A percentile compares a stretch with the other conserved stretches of the same genome.
phyloP scores from a whole-genome alignment of 2,329 filamentous ascomycete species.

The Epichloe gansuensis region DNA sequence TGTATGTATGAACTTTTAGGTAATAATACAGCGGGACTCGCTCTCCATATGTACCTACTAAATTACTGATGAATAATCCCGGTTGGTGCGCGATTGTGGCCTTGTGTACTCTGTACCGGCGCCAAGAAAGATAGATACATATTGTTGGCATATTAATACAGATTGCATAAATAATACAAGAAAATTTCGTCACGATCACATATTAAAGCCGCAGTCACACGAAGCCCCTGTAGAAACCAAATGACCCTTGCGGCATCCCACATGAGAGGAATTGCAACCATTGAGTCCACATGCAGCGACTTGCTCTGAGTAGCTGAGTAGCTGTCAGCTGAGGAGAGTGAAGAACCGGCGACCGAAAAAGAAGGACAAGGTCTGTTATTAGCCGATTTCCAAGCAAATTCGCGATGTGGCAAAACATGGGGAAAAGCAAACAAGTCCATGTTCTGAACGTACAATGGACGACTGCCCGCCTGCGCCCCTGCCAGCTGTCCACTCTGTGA shows the following conservation, averaged over 20 bases:
- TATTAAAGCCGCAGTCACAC: background rate
- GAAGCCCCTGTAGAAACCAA: background rate
- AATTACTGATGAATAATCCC: too few relatives aligned
- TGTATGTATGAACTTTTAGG: too few relatives aligned
- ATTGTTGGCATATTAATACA: too few relatives aligned
- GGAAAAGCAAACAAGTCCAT: slow-evolving; percentile 6
- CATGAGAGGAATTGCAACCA: background rate
- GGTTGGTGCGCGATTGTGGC: too few relatives aligned
- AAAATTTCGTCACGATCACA: background rate
- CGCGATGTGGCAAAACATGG: slow-evolving; percentile 5
- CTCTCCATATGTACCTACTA: too few relatives aligned
- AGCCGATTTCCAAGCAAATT: background rate
- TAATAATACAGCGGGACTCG: too few relatives aligned
- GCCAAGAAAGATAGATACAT: too few relatives aligned
- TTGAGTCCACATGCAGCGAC: background rate
- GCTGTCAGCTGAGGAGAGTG: background rate
- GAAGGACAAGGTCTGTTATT: background rate
- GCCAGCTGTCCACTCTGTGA: too few relatives aligned
- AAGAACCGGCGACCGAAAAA: background rate
- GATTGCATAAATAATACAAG: background rate
- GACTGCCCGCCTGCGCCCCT: background rate
- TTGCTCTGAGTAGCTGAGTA: too few relatives aligned
- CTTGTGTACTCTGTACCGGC: too few relatives aligned
- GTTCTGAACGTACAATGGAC: background rate
- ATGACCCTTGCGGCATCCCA: background rate